A percentile compares a stretch with the other conserved stretches of the same genome.
Conservation (phyloP, 345 rosid species). For the Dipteronia dyeriana region DNA sequence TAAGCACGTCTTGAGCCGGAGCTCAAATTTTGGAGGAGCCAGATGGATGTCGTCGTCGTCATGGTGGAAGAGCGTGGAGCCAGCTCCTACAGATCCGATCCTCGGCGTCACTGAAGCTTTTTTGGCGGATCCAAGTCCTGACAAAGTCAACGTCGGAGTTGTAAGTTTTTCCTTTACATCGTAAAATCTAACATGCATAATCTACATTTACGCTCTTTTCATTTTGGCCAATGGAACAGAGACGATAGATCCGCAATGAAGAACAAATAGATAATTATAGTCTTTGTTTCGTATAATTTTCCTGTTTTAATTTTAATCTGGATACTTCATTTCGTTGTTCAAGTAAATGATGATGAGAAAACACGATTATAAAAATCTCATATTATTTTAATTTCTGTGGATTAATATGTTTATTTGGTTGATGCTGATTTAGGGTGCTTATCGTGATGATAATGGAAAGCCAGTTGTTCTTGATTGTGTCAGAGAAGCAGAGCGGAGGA, state of each 20-base stretch:
- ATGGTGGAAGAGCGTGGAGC: constrained; percentile 89
- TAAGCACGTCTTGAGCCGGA: constrained; percentile 27
- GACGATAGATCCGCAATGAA: too few relatives aligned
- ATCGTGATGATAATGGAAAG: constrained; percentile 92
- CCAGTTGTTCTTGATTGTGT: constrained; percentile 91
- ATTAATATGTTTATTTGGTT: neutral
- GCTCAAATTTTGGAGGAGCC: constrained; percentile 37
- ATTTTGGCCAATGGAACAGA: neutral
- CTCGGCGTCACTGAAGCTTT: constrained; percentile 98
- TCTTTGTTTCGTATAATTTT: neutral
- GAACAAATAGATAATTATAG: neutral
- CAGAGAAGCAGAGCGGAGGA: constrained; percentile 85
- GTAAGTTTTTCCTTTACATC: constrained; percentile 40
- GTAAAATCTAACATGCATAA: constrained; percentile 1
- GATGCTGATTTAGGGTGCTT: constrained; percentile 73
- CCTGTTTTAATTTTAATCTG: too few relatives aligned
- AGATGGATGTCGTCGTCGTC: constrained; percentile 72
- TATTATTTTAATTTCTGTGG: neutral
- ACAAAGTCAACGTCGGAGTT: constrained; percentile 94
- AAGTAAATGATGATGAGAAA: too few relatives aligned
- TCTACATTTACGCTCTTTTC: neutral
- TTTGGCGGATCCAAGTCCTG: constrained; percentile 80
- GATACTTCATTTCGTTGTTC: neutral
- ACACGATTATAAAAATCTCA: neutral
- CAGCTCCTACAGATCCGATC: constrained; percentile 91